These are phyloP conservation scores for Eucalyptus sp. DNA, from an alignment of 345 rosid species.

Conservation along the genomic window DNA sequence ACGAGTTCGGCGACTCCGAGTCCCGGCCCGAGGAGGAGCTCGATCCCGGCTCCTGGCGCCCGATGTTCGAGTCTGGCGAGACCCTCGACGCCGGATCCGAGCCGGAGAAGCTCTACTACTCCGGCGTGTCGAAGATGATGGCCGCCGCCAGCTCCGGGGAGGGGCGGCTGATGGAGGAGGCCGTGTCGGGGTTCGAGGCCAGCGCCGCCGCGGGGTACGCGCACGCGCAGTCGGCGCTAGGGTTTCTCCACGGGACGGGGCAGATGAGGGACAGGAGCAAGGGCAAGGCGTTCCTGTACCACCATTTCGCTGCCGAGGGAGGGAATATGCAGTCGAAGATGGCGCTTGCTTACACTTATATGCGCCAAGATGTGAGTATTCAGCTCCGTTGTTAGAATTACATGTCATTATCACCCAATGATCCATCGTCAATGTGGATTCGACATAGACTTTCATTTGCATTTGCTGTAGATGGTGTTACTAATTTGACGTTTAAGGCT, in stretches of 20 bases:
- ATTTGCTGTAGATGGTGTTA: background rate
- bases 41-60: constrained; percentile 95
- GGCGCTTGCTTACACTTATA: constrained; percentile 81
- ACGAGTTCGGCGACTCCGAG: constrained; percentile 66
- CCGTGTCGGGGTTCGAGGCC: constrained; percentile 48
- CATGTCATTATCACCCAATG: background rate
- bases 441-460: background rate
- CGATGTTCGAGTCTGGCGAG: constrained; percentile 71
- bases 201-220: constrained; percentile 53
- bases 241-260: constrained; percentile 61
- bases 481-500: background rate
- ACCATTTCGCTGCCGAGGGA: constrained; percentile 58
- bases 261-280: constrained; percentile 60
- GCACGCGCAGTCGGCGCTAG: constrained; percentile 67
- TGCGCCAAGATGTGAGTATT: constrained; percentile 75
- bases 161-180: constrained; percentile 54
- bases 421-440: background rate
- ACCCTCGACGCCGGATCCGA: background rate
- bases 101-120: constrained; percentile 31
- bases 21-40: constrained; percentile 64
- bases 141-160: constrained; percentile 46
- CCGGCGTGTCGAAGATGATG: constrained; percentile 44
- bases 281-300: constrained; percentile 70
- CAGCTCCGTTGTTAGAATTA: background rate
- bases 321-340: constrained; percentile 89